Percentiles rank a stretch among this genome's conserved stretches.
Evolutionary conservation across 176 grass and related monocot genomes (phyloP).

Genomic region (Saccharum spontaneum): DNA sequence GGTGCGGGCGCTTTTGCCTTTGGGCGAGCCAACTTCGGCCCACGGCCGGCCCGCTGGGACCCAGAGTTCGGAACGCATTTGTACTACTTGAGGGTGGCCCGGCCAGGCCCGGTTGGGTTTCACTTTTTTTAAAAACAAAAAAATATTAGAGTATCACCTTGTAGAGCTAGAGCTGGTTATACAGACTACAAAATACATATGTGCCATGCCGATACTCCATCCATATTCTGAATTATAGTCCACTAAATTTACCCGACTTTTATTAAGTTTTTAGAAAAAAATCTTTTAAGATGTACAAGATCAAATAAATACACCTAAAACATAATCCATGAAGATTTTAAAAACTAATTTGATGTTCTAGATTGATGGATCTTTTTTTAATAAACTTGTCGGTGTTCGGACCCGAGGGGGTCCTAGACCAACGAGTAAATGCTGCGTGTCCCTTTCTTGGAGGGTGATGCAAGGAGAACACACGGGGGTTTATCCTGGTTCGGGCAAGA

Average conservation of each 20-base stretch:
- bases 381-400: too few relatives aligned
- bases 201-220: background rate
- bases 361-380: background rate
- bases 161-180: background rate
- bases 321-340: background rate
- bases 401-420: too few relatives aligned
- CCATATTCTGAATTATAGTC: too few relatives aligned
- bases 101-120: background rate
- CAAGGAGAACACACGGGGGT: too few relatives aligned
- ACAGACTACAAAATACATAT: background rate
- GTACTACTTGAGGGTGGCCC: background rate
- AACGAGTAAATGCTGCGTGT: too few relatives aligned
- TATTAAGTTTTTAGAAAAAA: background rate
- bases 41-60: background rate
- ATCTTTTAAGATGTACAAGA: background rate
- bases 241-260: background rate
- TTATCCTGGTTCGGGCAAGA: too few relatives aligned
- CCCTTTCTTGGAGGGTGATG: too few relatives aligned
- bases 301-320: background rate
- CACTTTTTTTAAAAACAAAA: background rate
- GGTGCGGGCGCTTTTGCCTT: background rate
- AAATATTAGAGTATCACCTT: background rate
- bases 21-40: background rate
- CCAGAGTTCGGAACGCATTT: background rate
- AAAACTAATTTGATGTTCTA: background rate